Conservation (phyloP, 2,329 filamentous ascomycete species). For the Calonectria hawksworthii region DNA sequence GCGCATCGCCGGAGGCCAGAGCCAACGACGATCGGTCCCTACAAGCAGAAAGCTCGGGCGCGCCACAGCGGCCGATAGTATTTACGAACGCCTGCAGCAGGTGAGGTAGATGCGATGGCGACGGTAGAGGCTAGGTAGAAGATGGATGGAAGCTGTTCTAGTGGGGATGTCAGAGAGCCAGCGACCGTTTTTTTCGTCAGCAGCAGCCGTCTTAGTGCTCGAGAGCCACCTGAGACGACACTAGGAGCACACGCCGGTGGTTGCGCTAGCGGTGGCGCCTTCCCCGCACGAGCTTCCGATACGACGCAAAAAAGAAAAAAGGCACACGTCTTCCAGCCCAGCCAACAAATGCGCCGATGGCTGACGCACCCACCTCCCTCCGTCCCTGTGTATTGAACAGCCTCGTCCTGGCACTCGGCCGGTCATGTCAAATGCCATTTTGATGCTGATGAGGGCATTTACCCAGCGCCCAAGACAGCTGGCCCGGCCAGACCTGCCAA, state of each 20-base stretch:
- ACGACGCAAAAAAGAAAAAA: conserved; percentile 10
- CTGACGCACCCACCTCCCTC: background rate
- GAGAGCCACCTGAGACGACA: conserved; percentile 30
- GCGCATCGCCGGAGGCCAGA: conserved; percentile 5
- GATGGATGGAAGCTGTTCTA: conserved; percentile 1
- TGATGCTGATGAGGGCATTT: background rate
- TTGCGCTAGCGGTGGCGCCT: conserved; percentile 24
- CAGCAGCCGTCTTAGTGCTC: conserved; percentile 16
- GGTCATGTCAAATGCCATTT: background rate
- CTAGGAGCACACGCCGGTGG: conserved; percentile 9
- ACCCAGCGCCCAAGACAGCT: background rate
- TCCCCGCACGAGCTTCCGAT: conserved; percentile 25
- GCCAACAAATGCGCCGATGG: background rate
- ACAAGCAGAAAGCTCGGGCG: background rate
- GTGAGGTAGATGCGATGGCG: conserved; percentile 11
- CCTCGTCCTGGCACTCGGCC: background rate
- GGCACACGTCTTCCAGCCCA: background rate
- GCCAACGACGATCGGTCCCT: background rate
- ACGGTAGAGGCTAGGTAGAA: background rate
- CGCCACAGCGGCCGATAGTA: conserved; percentile 22
- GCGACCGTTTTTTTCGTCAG: conserved; percentile 19
- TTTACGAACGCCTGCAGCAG: conserved; percentile 21
- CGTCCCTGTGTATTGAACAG: background rate
- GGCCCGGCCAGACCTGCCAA: background rate
- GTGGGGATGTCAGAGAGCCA: background rate